phyloP scores from a whole-genome alignment of 1,284 basidiomycete genomes.

The Cutaneotrichosporon cavernicola region DNA sequence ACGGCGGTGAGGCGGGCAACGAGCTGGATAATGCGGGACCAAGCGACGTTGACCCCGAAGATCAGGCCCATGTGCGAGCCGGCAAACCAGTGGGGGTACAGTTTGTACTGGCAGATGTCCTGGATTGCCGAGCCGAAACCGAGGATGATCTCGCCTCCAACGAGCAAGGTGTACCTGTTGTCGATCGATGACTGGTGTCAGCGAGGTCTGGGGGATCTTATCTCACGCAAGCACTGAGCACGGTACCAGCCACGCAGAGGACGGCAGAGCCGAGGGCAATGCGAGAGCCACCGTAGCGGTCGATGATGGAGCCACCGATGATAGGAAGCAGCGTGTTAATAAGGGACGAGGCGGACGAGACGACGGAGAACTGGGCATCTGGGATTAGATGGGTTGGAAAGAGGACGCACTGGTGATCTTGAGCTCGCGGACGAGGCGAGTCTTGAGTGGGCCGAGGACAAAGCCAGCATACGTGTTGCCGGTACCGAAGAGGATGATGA shows the following conservation, averaged over 20 bases:
- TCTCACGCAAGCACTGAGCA: constrained; percentile 24
- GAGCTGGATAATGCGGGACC: constrained; percentile 38
- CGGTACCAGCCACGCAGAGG: constrained; percentile 8
- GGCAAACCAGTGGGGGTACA: constrained; percentile 46
- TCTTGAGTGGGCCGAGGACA: constrained; percentile 48
- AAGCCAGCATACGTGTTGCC: constrained; percentile 36
- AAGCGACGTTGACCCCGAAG: constrained; percentile 43
- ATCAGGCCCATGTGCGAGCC: constrained; percentile 39
- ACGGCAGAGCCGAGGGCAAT: constrained; percentile 7
- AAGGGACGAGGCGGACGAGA: constrained; percentile 49
- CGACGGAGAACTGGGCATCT: constrained; percentile 50
- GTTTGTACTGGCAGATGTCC: constrained; percentile 38
- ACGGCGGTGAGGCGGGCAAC: constrained; percentile 37
- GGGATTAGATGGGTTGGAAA: neutral
- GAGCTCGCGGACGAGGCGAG: constrained; percentile 44
- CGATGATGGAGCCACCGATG: constrained; percentile 54
- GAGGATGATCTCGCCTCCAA: constrained; percentile 39
- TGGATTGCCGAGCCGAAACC: constrained; percentile 35
- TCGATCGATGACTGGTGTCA: constrained; percentile 24
- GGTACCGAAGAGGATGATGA: constrained; percentile 43
- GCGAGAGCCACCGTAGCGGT: constrained; percentile 48
- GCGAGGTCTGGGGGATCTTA: constrained; percentile 25
- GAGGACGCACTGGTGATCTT: constrained; percentile 37
- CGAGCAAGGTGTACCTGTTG: constrained; percentile 33
- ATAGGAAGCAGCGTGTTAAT: constrained; percentile 55